These are phyloP conservation scores for Nidularia pulvinata DNA, from an alignment of 768 basidiomycete species.

Conservation along the genomic window DNA sequence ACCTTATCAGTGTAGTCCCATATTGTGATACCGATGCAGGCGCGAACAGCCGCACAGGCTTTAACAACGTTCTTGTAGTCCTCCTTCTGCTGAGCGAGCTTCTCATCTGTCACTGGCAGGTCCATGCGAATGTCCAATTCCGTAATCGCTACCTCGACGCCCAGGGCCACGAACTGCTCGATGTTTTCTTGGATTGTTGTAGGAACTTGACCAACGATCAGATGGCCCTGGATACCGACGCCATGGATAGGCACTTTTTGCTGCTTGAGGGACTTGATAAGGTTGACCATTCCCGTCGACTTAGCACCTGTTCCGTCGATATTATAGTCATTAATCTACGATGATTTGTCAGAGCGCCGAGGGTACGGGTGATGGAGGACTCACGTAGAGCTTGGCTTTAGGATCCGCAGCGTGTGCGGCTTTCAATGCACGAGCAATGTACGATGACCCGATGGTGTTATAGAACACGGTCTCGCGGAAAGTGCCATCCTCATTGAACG, in stretches of 20 bases:
- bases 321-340: constrained; percentile 23
- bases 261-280: constrained; percentile 45
- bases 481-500: constrained; percentile 52
- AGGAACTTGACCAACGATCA: constrained; percentile 59
- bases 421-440: constrained; percentile 39
- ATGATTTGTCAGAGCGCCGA: background rate
- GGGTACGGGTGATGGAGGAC: background rate
- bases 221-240: constrained; percentile 60
- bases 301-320: constrained; percentile 30
- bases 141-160: constrained; percentile 68
- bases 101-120: constrained; percentile 45
- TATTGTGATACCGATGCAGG: constrained; percentile 42
- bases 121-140: constrained; percentile 68
- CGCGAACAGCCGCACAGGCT: constrained; percentile 46
- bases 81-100: constrained; percentile 50
- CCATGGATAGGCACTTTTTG: constrained; percentile 57
- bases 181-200: constrained; percentile 45
- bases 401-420: constrained; percentile 44
- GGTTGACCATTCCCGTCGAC: constrained; percentile 38
- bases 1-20: constrained; percentile 47
- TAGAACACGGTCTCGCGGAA: constrained; percentile 41
- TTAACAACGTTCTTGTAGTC: constrained; percentile 57
- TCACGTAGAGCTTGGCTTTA: constrained; percentile 42
- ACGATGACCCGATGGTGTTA: constrained; percentile 30
- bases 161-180: constrained; percentile 52